phyloP scores from a whole-genome alignment of 78 protist genomes.

The Diacronema lutheri region DNA sequence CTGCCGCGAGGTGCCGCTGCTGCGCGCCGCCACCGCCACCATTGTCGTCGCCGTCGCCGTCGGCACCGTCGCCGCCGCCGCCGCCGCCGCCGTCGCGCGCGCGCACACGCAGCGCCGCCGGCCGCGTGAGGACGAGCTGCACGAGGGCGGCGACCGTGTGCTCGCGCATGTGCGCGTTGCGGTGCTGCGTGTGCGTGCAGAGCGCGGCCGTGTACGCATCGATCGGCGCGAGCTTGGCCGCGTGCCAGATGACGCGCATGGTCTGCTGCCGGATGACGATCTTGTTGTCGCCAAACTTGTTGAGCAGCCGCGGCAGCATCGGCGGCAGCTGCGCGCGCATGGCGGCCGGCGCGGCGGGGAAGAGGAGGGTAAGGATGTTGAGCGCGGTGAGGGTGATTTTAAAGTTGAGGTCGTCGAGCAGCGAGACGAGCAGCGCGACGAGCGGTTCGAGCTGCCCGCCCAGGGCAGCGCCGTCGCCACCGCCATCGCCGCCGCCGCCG shows the following conservation, averaged over 20 bases:
- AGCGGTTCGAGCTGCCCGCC: neutral
- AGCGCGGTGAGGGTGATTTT: neutral
- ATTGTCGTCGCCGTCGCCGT: too few relatives aligned
- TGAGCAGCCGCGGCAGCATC: neutral
- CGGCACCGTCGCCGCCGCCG: too few relatives aligned
- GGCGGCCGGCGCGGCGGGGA: neutral
- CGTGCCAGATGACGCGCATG: neutral
- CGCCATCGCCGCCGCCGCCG: neutral
- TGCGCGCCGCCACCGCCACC: too few relatives aligned
- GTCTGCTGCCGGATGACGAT: conserved; percentile 3
- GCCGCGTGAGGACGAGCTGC: neutral
- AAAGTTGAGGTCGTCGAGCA: neutral
- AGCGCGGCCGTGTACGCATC: neutral
- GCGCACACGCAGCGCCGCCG: too few relatives aligned
- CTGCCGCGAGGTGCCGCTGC: too few relatives aligned
- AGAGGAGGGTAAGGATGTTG: neutral
- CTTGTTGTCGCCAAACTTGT: conserved; percentile 5
- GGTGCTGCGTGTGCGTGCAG: neutral
- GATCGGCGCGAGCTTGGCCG: neutral
- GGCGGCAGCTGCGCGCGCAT: neutral
- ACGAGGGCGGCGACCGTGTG: neutral
- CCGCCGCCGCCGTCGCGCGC: neutral
- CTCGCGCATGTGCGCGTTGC: conserved; percentile 3
- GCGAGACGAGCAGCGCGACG: neutral
- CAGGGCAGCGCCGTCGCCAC: neutral